Evolutionary conservation across 768 basidiomycete genomes (phyloP), one percentile per base, ranked within the genome.

Genomic region (Boletus sp.): DNA sequence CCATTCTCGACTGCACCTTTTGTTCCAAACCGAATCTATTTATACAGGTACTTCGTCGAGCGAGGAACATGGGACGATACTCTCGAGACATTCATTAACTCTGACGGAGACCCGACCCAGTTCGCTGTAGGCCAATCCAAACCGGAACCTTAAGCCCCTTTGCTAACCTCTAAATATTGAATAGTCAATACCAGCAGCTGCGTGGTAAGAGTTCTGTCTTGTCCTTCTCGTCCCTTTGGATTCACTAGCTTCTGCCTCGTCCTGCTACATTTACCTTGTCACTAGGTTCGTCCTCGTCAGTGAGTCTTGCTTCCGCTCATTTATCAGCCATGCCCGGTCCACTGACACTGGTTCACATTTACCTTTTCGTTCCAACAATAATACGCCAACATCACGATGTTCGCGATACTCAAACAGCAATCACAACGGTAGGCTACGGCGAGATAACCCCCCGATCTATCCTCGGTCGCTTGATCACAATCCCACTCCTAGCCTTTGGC

Each of bases 371-470:
- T 11, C 18, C n/a, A 12, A 42, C 47, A 14, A 44, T 11, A 11
- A 30, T 32, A 28, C 30, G 3, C 17, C 11, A 11, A 24, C 5
- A 1, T 3, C 33, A 17, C 28, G 9, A 37, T 17, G 39, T 37
- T 17, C 30, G 9, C 24, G 9, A 33, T 12, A 39, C 40, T n/a
- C 15, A 57, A 52, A 55, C 37, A 89, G 87, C 93, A 0, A 94
- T 94, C 59, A 89, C 89, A 3, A 94, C 93, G 0, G 90, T 93
- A 1, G 92, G 94, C 12, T 96, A 94, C 63, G 94, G 94, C 37
- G 94, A 96, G 71, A 91, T 94, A 52, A 92, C 90, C 0, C 94
- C 94, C 0, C 83, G 90, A 12, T 92, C 92, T 1, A 86, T 89
- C 71, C 77, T 95, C n/a, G 94, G 94, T 0, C 86, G 92, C 2